Evolutionary conservation across 345 rosid genomes (phyloP), one percentile per base, ranked within the genome.

Genomic region (Linum tenue): DNA sequence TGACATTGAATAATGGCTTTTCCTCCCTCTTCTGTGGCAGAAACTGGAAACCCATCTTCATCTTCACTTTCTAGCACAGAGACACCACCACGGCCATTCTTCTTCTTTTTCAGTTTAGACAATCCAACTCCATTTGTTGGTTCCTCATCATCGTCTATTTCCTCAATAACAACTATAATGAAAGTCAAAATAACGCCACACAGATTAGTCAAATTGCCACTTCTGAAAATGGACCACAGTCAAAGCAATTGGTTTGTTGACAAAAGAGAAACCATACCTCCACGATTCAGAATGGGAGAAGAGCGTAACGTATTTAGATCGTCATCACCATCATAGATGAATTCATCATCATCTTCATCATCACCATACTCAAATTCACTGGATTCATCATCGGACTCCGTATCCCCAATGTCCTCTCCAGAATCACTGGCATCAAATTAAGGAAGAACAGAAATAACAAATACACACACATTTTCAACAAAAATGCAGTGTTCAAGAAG

Each of bases 41-140:
- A 70, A 74, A 83, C 77, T n/a, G 91, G 97, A 64, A 95, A 79
- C 44, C 99, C 98, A 56, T 95, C 97, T 86, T 91, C 98, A 73
- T 90, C 96, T 74, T 95, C 97, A 60, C 90, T 87, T 78, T 84
- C 98, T 70, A 86, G 50, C 70, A 77, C 78, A 7, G 81, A 64
- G 9, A 57, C 75, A 65, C 55, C 42, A 48, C 72, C 37, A 35
- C 72, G 64, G 59, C 58, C 38, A 2, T 56, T 78, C 76, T 77
- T 85, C 76, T 80, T 86, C 74, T 80, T 78, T 39, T 62, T 57
- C 44, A 40, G 75, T 64, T 80, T 84, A 42, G 79, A 53, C 76
- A 70, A 78, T 59, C 37, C 74, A 51, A 70, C 79, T 67, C 72
- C 83, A 55, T 67, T 70, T 8, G 57, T 39, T 56, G 85, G 83